These are phyloP conservation scores for Eimeria acervulina DNA, from an alignment of 169 alveolate genomes.

Conservation along the genomic window DNA sequence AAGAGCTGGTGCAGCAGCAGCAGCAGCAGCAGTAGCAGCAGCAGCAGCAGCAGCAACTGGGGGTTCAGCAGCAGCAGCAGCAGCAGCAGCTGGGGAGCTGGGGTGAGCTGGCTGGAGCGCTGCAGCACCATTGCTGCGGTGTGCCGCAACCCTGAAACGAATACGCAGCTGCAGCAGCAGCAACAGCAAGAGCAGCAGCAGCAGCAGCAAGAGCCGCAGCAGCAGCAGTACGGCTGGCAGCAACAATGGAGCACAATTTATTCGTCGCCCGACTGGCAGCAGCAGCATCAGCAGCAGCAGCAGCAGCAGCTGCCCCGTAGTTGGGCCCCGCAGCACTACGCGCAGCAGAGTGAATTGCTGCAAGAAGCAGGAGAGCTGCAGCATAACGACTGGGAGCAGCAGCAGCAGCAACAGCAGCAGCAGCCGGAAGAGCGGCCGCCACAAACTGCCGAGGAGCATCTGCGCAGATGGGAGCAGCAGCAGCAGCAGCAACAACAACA, in stretches of 20 bases:
- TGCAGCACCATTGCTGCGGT: constrained; percentile 68
- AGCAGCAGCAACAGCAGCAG: not conserved
- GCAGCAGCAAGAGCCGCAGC: constrained; percentile 23
- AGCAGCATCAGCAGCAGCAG: constrained; percentile 9
- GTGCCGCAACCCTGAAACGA: constrained; percentile 39
- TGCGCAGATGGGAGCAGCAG: not conserved
- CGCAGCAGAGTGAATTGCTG: not conserved
- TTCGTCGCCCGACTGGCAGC: not conserved
- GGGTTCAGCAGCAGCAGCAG: not conserved
- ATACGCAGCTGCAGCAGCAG: constrained; percentile 20
- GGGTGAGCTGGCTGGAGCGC: constrained; percentile 59
- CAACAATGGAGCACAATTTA: not conserved
- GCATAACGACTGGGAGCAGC: not conserved
- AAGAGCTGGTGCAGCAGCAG: constrained; percentile 5
- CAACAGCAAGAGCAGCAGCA: constrained; percentile 42
- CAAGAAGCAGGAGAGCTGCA: not conserved
- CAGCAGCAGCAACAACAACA: not conserved
- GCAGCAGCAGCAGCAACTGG: constrained; percentile 63
- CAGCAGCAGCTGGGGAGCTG: constrained; percentile 18
- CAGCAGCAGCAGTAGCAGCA: constrained; percentile 52
- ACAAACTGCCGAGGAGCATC: too few relatives aligned
- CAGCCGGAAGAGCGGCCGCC: too few relatives aligned
- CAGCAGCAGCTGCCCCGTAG: constrained; percentile 26
- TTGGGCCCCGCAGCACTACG: not conserved
- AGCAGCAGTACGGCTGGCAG: constrained; percentile 19